Evolutionary conservation across 345 rosid species (phyloP).

Genomic region (Linum trigynum): DNA sequence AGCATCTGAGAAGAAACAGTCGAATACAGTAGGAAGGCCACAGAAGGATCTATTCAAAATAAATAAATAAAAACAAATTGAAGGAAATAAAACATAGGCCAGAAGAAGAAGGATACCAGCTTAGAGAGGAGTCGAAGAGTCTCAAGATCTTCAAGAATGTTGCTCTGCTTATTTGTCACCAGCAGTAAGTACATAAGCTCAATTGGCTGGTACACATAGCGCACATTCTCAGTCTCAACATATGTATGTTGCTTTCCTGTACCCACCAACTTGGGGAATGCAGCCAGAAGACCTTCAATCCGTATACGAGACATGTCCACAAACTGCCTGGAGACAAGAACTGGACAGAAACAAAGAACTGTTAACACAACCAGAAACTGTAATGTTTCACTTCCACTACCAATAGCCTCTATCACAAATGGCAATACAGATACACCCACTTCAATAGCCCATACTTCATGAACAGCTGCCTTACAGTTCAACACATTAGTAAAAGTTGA

Average conservation of each 20-base stretch:
- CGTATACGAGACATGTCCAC: conserved; percentile 94
- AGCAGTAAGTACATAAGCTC: conserved; percentile 81
- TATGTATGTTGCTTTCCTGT: conserved; percentile 95
- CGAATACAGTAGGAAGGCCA: not conserved
- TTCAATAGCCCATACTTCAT: no score
- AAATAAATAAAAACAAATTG: not conserved
- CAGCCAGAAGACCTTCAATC: conserved; percentile 99
- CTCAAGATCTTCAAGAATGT: conserved; percentile 94
- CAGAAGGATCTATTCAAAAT: not conserved
- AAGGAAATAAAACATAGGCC: conserved; percentile 1
- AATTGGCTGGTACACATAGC: conserved; percentile 97
- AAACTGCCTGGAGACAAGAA: conserved; percentile 89
- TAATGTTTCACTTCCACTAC: not conserved
- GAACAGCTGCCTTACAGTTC: not conserved
- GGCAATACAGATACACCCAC: not conserved
- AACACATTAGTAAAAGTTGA: not conserved
- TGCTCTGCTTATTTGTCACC: conserved; percentile 96
- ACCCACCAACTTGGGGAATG: conserved; percentile 95
- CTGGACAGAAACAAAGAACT: conserved; percentile 35
- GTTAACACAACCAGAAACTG: conserved; percentile 11
- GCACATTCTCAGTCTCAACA: conserved; percentile 96
- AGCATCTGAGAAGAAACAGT: not conserved
- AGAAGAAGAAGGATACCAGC: conserved; percentile 50
- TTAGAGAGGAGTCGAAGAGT: conserved; percentile 91
- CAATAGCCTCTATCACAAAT: not conserved